Percentiles rank a stretch among this genome's conserved stretches.
These are phyloP conservation scores for Vitis labrusca DNA, from an alignment of 164 flowering plant genomes.

Conservation along the genomic window DNA sequence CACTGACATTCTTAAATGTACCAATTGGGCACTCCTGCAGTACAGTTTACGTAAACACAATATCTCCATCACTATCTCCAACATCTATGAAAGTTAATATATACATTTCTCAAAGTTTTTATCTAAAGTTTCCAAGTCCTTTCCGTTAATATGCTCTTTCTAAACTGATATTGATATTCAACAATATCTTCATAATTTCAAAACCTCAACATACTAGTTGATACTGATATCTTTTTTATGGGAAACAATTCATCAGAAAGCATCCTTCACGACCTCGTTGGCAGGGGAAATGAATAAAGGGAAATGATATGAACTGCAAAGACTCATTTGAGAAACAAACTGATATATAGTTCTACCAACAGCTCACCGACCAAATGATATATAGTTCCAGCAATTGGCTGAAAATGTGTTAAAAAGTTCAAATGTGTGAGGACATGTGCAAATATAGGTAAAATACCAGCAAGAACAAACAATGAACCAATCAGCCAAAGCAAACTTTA, in stretches of 20 bases:
- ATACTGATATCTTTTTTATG: no score
- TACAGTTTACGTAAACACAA: neutral
- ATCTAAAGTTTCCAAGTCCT: no score
- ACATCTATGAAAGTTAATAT: no score
- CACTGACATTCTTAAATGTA: conserved; percentile 81
- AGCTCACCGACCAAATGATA: neutral
- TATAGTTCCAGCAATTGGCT: neutral
- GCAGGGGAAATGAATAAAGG: neutral
- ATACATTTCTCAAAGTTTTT: no score
- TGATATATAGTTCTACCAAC: neutral
- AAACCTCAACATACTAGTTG: no score
- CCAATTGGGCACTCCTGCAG: conserved; percentile 94
- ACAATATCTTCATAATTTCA: no score
- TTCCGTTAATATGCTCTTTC: no score
- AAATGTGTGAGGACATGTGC: neutral
- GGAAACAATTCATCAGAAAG: neutral
- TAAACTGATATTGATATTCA: no score
- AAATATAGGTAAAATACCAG: neutral
- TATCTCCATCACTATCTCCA: neutral
- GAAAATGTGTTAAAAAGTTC: neutral
- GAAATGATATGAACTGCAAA: neutral
- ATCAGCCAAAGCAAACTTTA: neutral
- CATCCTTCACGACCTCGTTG: neutral
- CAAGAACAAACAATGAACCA: neutral
- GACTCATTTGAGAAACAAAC: neutral